Evolutionary conservation across 2,329 filamentous ascomycete species (phyloP).

Genomic region (Teratosphaeria nubilosa): DNA sequence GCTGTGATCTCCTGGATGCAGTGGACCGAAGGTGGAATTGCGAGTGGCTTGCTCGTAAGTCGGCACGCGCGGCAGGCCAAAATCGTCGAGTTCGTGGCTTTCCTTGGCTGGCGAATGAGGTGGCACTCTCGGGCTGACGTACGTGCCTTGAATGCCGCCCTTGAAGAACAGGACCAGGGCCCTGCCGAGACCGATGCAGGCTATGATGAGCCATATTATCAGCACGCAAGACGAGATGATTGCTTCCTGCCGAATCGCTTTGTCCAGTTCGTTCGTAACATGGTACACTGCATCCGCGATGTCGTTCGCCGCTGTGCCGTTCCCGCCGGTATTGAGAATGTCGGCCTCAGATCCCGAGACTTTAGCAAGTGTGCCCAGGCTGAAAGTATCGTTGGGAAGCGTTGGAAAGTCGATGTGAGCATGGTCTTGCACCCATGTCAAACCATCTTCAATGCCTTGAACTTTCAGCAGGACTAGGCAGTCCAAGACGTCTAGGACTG

Average conservation of each 20-base stretch:
- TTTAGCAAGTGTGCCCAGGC: slow-evolving; percentile 57
- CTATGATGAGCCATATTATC: slow-evolving; percentile 65
- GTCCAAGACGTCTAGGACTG: slow-evolving; percentile 68
- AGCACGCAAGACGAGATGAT: slow-evolving; percentile 69
- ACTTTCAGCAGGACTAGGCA: slow-evolving; percentile 87
- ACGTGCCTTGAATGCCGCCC: slow-evolving; percentile 29
- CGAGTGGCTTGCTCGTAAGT: slow-evolving; percentile 27
- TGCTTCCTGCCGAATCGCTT: slow-evolving; percentile 62
- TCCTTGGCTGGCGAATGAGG: neutral
- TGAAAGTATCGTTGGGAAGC: slow-evolving; percentile 73
- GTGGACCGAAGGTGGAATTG: slow-evolving; percentile 1
- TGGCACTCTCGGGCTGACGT: slow-evolving; percentile 3
- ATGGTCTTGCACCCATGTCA: slow-evolving; percentile 89
- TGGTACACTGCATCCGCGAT: slow-evolving; percentile 65
- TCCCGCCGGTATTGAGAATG: slow-evolving; percentile 65
- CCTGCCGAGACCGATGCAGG: slow-evolving; percentile 62
- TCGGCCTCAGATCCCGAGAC: slow-evolving; percentile 47
- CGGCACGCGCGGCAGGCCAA: slow-evolving; percentile 23
- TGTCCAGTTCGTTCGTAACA: slow-evolving; percentile 57
- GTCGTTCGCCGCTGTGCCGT: slow-evolving; percentile 64
- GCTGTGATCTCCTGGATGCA: slow-evolving; percentile 29
- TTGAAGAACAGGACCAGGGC: slow-evolving; percentile 52
- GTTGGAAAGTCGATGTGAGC: slow-evolving; percentile 72
- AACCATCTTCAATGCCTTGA: slow-evolving; percentile 68
- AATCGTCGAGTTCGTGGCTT: slow-evolving; percentile 13